A percentile compares a stretch with the other conserved stretches of the same genome.
Evolutionary conservation across 1,284 basidiomycete species (phyloP).

Genomic region (Pseudozyma thailandica): DNA sequence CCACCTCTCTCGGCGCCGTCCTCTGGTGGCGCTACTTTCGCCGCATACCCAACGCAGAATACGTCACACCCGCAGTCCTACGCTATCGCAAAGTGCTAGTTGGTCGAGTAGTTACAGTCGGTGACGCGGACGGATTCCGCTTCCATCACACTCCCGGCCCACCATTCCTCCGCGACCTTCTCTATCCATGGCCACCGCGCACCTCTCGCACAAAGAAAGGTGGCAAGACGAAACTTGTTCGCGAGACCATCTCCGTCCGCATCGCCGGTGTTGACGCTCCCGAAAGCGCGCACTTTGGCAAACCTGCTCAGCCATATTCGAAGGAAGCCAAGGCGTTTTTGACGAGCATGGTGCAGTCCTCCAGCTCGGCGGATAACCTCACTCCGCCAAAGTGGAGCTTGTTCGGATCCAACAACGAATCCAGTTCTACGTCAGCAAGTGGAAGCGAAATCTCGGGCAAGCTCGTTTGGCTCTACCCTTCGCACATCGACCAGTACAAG

Average conservation of each 20-base stretch:
- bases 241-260: constrained; percentile 61
- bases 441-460: constrained; percentile 14
- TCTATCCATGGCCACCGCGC: constrained; percentile 46
- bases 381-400: constrained; percentile 26
- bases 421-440: not conserved
- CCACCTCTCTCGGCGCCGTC: constrained; percentile 24
- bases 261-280: constrained; percentile 66
- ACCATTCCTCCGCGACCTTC: constrained; percentile 40
- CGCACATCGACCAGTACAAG: constrained; percentile 67
- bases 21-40: constrained; percentile 65
- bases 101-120: constrained; percentile 60
- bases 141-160: constrained; percentile 65
- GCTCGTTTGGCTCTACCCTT: constrained; percentile 53
- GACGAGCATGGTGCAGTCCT: constrained; percentile 37
- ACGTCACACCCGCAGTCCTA: constrained; percentile 60
- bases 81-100: constrained; percentile 59
- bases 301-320: constrained; percentile 63
- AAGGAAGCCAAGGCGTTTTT: constrained; percentile 63
- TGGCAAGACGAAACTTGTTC: constrained; percentile 21
- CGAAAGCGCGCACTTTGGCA: constrained; percentile 65
- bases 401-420: not conserved
- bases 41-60: constrained; percentile 59
- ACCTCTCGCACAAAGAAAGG: constrained; percentile 16
- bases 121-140: constrained; percentile 67
- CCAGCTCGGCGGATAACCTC: constrained; percentile 32